Base-by-base conservation (phyloP, 2,329 filamentous ascomycete genomes). In the Pseudofabraea citricarpa region DNA sequence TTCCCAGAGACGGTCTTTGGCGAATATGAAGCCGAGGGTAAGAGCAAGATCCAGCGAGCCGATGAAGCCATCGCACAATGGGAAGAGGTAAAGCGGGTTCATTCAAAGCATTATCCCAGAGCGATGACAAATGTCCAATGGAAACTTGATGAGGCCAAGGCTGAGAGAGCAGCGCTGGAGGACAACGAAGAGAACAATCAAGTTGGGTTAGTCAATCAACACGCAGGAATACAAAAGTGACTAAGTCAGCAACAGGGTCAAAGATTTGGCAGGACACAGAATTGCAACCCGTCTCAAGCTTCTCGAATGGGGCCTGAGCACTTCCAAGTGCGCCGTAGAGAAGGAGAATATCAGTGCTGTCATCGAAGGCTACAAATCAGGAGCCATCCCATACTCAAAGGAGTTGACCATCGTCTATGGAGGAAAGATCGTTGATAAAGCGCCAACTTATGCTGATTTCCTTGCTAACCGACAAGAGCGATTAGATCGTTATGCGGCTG, bases 331-430 rank as follows among this genome's bases (percentile, higher is more conserved):
- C 38, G 56, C 60, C 15, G 59, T 61, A 2, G 68, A 72, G 51
- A 55, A 46, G 9, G 49, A 56, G 15, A 72, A 73, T 49, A 71
- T 73, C 46, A 50, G 53, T 33, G 66, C 63, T 23, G 70, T 68
- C 16, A 66, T 72, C 24, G 45, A 56, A 3, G 68, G 62, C 12
- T 73, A 74, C 48, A 53, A 63, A 24, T 55, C 60, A 7, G 66
- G 64, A 21, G 40, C 51, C n/a, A 71, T 73, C 44, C 41, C 50
- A n/a, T 70, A 63, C 47, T 67, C 64, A 2, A 41, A 52, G 4
- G 49, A 62, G 3, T 72, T 64, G 48, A 70, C 68, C 5, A 50
- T 73, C 24, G 58, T 73, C 44, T 73, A 66, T 48, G 65, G 60
- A 6, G 69, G 68, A 15, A 56, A 56, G 16, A 60, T 73, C 19